Evolutionary conservation across 2,329 filamentous ascomycete species (phyloP).

Genomic region (Claviceps digitariae): DNA sequence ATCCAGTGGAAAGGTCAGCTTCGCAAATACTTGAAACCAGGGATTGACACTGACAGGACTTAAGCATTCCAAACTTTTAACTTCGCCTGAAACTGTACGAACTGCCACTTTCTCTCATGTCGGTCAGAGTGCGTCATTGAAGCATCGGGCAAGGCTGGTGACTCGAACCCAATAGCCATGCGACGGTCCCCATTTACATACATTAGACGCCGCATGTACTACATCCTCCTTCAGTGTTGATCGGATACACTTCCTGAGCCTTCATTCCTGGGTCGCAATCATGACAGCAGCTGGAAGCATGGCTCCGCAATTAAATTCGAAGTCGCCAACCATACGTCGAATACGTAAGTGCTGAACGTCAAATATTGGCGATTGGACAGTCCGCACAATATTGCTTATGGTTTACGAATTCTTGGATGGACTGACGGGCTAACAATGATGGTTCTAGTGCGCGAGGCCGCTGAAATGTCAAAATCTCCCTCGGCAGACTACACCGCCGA

Average conservation of each 20-base stretch:
- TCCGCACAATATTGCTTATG: background rate
- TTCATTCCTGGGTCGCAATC: background rate
- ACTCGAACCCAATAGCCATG: background rate
- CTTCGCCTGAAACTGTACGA: background rate
- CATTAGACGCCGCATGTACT: background rate
- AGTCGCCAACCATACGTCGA: constrained; percentile 72
- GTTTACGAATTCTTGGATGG: background rate
- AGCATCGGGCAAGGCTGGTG: background rate
- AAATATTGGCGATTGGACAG: background rate
- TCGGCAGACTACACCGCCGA: constrained; percentile 76
- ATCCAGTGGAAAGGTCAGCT: background rate
- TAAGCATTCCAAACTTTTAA: background rate
- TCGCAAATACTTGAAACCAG: background rate
- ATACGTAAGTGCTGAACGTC: constrained; percentile 44
- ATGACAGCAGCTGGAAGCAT: constrained; percentile 4
- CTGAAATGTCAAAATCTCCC: constrained; percentile 67
- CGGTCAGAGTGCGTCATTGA: background rate
- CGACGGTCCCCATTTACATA: background rate
- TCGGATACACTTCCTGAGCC: too few relatives aligned
- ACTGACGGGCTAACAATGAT: background rate
- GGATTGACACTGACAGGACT: background rate
- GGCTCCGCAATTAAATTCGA: constrained; percentile 47
- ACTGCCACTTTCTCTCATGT: background rate
- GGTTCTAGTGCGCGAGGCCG: constrained; percentile 66
- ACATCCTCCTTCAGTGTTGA: background rate